Evolutionary conservation across 805 yeast species (phyloP).

Genomic region (Priceomyces fermenticarens): DNA sequence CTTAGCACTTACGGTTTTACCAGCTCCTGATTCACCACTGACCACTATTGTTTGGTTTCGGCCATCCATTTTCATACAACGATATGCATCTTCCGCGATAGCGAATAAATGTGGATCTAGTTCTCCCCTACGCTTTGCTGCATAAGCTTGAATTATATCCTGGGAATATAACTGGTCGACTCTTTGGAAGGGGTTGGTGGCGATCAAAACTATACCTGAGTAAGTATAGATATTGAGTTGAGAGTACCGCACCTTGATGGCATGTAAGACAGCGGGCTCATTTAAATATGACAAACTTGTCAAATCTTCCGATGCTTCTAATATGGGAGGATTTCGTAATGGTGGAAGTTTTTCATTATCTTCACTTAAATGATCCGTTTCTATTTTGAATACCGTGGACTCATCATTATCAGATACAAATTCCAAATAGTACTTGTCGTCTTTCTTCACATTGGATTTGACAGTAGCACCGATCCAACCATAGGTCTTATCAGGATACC

Average conservation of each 20-base stretch:
- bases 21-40: conserved; percentile 98
- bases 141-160: conserved; percentile 91
- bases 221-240: conserved; percentile 92
- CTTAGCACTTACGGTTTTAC: conserved; percentile 95
- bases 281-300: conserved; percentile 89
- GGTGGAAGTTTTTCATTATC: conserved; percentile 65
- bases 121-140: conserved; percentile 91
- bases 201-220: conserved; percentile 94
- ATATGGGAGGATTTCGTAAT: conserved; percentile 84
- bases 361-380: conserved; percentile 47
- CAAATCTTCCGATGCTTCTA: conserved; percentile 92
- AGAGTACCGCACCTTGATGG: conserved; percentile 83
- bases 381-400: conserved; percentile 41
- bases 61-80: conserved; percentile 85
- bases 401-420: conserved; percentile 52
- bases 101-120: conserved; percentile 96
- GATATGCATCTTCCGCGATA: conserved; percentile 95
- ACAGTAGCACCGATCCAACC: conserved; percentile 79
- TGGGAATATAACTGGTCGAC: conserved; percentile 89
- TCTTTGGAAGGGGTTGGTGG: conserved; percentile 92
- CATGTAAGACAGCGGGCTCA: conserved; percentile 95
- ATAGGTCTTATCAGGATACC: conserved; percentile 70
- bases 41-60: conserved; percentile 94
- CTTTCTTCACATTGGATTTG: conserved; percentile 37
- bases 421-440: conserved; percentile 46